Percentiles rank a stretch among this genome's conserved stretches.
phyloP scores from a whole-genome alignment of 371 early-diverging fungal genomes.

The Mucor racemosus region DNA sequence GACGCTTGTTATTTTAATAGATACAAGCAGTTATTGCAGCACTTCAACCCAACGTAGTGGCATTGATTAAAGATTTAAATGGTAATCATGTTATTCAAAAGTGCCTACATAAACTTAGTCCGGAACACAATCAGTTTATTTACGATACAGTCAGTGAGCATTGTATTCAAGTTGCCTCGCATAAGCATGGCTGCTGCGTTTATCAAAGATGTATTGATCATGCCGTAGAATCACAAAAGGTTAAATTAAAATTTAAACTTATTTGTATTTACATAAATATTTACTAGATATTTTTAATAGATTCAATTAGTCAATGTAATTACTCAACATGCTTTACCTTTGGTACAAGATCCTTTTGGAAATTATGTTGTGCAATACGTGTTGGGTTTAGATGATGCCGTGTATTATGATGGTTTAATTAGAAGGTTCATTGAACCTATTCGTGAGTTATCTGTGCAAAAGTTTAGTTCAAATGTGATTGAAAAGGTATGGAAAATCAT shows the following conservation, averaged over 20 bases:
- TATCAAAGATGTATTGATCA: slow-evolving; percentile 96
- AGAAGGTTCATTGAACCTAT: slow-evolving; percentile 78
- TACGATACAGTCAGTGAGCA: slow-evolving; percentile 86
- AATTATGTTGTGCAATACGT: slow-evolving; percentile 98
- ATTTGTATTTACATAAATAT: neutral
- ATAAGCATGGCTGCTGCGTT: slow-evolving; percentile 98
- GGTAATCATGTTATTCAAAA: slow-evolving; percentile 99
- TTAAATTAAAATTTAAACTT: slow-evolving; percentile 12
- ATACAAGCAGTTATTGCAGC: slow-evolving; percentile 74
- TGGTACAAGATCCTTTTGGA: slow-evolving; percentile 94
- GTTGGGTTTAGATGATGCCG: slow-evolving; percentile 74
- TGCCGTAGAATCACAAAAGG: slow-evolving; percentile 71
- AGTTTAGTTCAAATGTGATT: slow-evolving; percentile 92
- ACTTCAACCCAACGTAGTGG: slow-evolving; percentile 78
- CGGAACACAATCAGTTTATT: slow-evolving; percentile 86
- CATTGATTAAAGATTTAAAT: slow-evolving; percentile 93
- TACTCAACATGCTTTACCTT: slow-evolving; percentile 74
- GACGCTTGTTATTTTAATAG: slow-evolving; percentile 26
- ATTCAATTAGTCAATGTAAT: slow-evolving; percentile 79
- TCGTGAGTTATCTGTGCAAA: slow-evolving; percentile 82
- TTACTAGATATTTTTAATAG: slow-evolving; percentile 7
- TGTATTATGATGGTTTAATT: slow-evolving; percentile 72
- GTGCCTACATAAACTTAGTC: slow-evolving; percentile 79
- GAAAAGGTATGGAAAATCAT: slow-evolving; percentile 65
- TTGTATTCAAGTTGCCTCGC: slow-evolving; percentile 89